These are phyloP conservation scores for Thuja plicata DNA, from an alignment of 83 land plant species.

Conservation along the genomic window DNA sequence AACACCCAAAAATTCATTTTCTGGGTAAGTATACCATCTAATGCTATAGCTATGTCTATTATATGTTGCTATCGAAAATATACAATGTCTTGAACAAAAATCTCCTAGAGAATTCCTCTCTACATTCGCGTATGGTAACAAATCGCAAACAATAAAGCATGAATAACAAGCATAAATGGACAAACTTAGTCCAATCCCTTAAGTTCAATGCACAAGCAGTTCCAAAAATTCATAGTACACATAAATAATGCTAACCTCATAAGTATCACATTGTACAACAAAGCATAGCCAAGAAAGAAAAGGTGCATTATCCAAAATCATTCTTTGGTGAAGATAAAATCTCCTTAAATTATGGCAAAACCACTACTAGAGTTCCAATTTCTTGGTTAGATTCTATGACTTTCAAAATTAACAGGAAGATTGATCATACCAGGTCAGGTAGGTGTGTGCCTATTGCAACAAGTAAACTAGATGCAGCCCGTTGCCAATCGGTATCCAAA, in stretches of 20 bases:
- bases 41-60: no score
- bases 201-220: neutral
- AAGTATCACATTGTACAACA: neutral
- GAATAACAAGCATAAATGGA: neutral
- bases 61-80: no score
- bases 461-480: constrained; percentile 84
- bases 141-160: neutral
- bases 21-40: neutral
- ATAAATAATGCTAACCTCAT: neutral
- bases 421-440: constrained; percentile 80
- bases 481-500: constrained; percentile 80
- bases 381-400: neutral
- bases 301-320: neutral
- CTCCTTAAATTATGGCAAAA: neutral
- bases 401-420: constrained; percentile 2
- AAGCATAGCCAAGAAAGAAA: neutral
- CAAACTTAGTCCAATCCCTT: neutral
- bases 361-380: neutral
- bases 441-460: constrained; percentile 85
- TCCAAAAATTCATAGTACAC: neutral
- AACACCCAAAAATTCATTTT: neutral
- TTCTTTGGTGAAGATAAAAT: neutral
- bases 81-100: no score
- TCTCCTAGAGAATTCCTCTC: no score
- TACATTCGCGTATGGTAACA: no score